phyloP scores from a whole-genome alignment of 768 basidiomycete species.

The Amanita thiersii region DNA sequence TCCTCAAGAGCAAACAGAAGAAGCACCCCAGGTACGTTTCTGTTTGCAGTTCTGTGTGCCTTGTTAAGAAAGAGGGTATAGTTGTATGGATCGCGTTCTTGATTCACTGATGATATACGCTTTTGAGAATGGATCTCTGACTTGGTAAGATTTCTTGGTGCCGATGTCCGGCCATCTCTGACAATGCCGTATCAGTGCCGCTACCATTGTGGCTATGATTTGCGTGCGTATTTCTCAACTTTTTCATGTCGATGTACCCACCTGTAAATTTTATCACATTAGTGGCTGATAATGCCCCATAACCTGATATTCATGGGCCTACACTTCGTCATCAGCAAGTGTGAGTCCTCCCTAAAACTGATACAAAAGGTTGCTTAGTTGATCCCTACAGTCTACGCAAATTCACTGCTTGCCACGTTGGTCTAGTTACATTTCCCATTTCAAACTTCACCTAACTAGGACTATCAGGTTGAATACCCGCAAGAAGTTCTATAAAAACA shows the following conservation, averaged over 20 bases:
- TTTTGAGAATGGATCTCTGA: conserved; percentile 44
- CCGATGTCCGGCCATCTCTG: not conserved
- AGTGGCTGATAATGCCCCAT: conserved; percentile 40
- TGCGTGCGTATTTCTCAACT: conserved; percentile 22
- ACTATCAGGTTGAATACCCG: conserved; percentile 1
- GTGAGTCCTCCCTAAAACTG: conserved; percentile 18
- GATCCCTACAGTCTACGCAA: conserved; percentile 35
- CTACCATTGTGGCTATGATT: conserved; percentile 38
- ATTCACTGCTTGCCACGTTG: conserved; percentile 41
- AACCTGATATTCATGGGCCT: conserved; percentile 48
- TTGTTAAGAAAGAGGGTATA: conserved; percentile 12
- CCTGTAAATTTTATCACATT: not conserved
- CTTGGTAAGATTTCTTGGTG: conserved; percentile 21
- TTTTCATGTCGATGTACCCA: not conserved
- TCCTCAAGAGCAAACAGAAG: conserved; percentile 31
- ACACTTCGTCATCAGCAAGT: conserved; percentile 45
- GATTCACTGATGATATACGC: conserved; percentile 42
- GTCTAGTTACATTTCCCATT: conserved; percentile 6
- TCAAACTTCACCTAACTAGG: not conserved
- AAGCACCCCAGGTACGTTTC: conserved; percentile 25
- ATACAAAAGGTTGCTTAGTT: not conserved
- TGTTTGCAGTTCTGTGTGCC: not conserved
- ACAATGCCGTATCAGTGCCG: conserved; percentile 19
- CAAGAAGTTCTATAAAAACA: not conserved
- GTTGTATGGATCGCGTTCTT: conserved; percentile 35